phyloP scores from a whole-genome alignment of 2,329 filamentous ascomycete species.

The Neofusicoccum laricinum region DNA sequence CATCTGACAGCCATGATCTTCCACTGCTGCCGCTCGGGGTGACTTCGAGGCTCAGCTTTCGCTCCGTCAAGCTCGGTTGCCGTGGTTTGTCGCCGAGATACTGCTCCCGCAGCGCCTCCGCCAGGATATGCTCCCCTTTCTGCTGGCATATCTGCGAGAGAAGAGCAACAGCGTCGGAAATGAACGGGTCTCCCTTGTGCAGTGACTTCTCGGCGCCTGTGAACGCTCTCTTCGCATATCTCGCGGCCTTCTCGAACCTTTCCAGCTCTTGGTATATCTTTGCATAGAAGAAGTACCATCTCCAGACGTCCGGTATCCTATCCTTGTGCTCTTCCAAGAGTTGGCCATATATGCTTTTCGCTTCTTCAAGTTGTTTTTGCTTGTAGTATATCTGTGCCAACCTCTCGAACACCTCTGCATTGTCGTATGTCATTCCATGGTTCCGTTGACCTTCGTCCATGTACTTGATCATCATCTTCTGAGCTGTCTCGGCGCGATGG shows the following conservation, averaged over 20 bases:
- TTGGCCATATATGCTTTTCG: slow-evolving; percentile 3
- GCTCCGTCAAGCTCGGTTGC: neutral
- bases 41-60: slow-evolving; percentile 1
- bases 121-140: slow-evolving; percentile 2
- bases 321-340: slow-evolving; percentile 3
- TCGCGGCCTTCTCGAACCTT: neutral
- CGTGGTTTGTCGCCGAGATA: slow-evolving; percentile 11
- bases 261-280: slow-evolving; percentile 12
- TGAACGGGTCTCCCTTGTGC: neutral
- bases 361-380: slow-evolving; percentile 13
- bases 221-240: slow-evolving; percentile 7
- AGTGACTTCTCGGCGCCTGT: slow-evolving; percentile 1
- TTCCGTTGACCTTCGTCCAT: slow-evolving; percentile 6
- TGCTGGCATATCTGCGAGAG: slow-evolving; percentile 13
- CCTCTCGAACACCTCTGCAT: neutral
- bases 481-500: slow-evolving; percentile 8
- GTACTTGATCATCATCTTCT: slow-evolving; percentile 10
- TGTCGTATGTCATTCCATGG: slow-evolving; percentile 3
- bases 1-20: neutral
- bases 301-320: neutral
- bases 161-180: slow-evolving; percentile 2
- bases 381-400: slow-evolving; percentile 14
- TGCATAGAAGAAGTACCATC: slow-evolving; percentile 11
- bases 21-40: neutral
- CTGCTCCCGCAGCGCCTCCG: slow-evolving; percentile 3